Evolutionary conservation across 768 basidiomycete species (phyloP).

Genomic region (Panaeolus papilionaceus): DNA sequence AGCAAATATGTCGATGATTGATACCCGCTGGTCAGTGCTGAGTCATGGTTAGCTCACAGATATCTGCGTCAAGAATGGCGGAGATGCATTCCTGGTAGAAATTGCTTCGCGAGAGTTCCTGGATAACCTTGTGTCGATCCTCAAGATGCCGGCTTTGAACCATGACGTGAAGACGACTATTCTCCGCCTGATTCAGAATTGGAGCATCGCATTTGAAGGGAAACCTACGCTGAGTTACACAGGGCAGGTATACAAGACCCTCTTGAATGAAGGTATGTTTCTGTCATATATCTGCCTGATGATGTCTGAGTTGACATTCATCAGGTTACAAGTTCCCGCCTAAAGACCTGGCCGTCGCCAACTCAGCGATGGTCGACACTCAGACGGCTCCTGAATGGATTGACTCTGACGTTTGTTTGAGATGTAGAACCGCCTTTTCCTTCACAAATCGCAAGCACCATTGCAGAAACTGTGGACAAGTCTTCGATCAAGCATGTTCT

Average conservation of each 20-base stretch:
- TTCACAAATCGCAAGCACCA: slow-evolving; percentile 99
- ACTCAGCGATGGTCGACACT: slow-evolving; percentile 89
- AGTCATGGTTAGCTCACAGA: slow-evolving; percentile 72
- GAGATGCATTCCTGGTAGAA: slow-evolving; percentile 87
- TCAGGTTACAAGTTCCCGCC: slow-evolving; percentile 88
- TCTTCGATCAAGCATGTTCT: slow-evolving; percentile 95
- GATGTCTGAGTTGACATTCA: slow-evolving; percentile 6
- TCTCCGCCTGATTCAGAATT: slow-evolving; percentile 86
- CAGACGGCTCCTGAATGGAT: slow-evolving; percentile 96
- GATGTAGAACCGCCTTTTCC: slow-evolving; percentile 88
- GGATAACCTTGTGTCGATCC: slow-evolving; percentile 89
- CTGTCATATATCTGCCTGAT: slow-evolving; percentile 13
- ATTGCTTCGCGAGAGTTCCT: slow-evolving; percentile 90
- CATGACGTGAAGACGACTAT: slow-evolving; percentile 84
- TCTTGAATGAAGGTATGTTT: slow-evolving; percentile 74
- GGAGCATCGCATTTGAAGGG: slow-evolving; percentile 90
- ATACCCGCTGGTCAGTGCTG: slow-evolving; percentile 12
- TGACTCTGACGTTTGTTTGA: slow-evolving; percentile 92
- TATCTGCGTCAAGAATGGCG: slow-evolving; percentile 95
- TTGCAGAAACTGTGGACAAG: slow-evolving; percentile 96
- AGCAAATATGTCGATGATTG: slow-evolving; percentile 37
- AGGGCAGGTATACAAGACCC: slow-evolving; percentile 77
- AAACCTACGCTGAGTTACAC: slow-evolving; percentile 78
- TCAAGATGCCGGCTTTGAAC: slow-evolving; percentile 79
- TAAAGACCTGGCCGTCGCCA: slow-evolving; percentile 70